Percentiles rank a stretch among this genome's conserved stretches.
Evolutionary conservation across 2,329 filamentous ascomycete species (phyloP).

Genomic region (Apiospora rasikravindrae): DNA sequence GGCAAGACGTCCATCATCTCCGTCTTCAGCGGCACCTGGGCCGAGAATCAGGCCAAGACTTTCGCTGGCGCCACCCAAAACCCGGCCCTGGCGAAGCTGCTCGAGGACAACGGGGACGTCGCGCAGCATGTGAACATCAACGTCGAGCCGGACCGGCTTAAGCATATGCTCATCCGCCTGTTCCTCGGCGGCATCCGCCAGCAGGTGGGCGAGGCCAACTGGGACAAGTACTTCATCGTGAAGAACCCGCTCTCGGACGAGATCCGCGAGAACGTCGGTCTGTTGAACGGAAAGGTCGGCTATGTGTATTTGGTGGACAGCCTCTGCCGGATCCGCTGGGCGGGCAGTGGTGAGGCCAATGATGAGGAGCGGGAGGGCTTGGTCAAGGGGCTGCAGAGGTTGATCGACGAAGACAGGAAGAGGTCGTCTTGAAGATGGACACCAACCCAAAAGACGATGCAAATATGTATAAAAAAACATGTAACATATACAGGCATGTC

Average conservation of each 20-base stretch:
- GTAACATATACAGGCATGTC: not conserved
- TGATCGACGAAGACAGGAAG: conserved; percentile 63
- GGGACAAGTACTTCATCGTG: conserved; percentile 67
- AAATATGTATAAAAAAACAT: not conserved
- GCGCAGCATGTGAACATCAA: conserved; percentile 88
- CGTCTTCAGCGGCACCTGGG: conserved; percentile 86
- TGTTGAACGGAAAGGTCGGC: conserved; percentile 90
- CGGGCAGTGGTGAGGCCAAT: conserved; percentile 75
- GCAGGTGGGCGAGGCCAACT: conserved; percentile 56
- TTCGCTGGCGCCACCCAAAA: conserved; percentile 68
- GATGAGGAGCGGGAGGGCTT: conserved; percentile 71
- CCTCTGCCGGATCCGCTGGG: conserved; percentile 91
- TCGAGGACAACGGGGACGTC: conserved; percentile 57
- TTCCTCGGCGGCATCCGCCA: conserved; percentile 61
- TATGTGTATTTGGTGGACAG: conserved; percentile 92
- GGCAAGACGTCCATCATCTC: conserved; percentile 80
- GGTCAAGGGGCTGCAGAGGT: conserved; percentile 65
- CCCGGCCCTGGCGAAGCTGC: conserved; percentile 67
- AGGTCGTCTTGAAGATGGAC: conserved; percentile 26
- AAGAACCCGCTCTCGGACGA: conserved; percentile 62
- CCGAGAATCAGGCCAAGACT: conserved; percentile 75
- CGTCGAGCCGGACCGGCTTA: conserved; percentile 79
- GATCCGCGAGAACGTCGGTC: conserved; percentile 66
- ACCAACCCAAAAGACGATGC: conserved; percentile 4
- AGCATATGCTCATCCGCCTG: conserved; percentile 61